A percentile compares a stretch with the other conserved stretches of the same genome.
These are phyloP conservation scores for Colletotrichum spaethianum DNA, from an alignment of 2,329 filamentous ascomycete species.

Conservation along the genomic window DNA sequence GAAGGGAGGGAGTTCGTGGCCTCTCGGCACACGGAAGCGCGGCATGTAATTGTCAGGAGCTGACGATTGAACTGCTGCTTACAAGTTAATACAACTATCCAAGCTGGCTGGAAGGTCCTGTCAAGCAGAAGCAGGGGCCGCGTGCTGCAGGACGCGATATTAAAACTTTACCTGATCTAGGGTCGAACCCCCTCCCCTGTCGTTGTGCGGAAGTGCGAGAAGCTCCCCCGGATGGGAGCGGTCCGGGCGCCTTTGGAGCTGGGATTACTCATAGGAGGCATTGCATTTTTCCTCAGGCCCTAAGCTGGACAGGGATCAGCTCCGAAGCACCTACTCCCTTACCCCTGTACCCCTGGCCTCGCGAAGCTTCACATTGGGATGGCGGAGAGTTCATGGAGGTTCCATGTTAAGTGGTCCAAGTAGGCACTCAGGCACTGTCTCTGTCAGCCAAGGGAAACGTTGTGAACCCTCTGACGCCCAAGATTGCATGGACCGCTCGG, in stretches of 20 bases:
- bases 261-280: too few relatives aligned
- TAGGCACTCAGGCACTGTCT: not conserved
- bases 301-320: not conserved
- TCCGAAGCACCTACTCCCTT: not conserved
- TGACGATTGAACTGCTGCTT: not conserved
- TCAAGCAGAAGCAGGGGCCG: not conserved
- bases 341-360: not conserved
- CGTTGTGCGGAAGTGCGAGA: not conserved
- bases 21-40: not conserved
- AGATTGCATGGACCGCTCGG: conserved; percentile 7
- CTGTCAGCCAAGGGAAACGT: conserved; percentile 3
- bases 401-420: conserved; percentile 7
- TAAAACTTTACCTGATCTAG: not conserved
- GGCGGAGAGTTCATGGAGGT: not conserved
- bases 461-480: conserved; percentile 1
- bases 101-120: not conserved
- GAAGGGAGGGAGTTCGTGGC: not conserved
- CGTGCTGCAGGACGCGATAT: not conserved
- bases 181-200: not conserved
- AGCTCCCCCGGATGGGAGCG: not conserved
- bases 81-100: not conserved
- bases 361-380: not conserved
- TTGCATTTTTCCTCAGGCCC: not conserved
- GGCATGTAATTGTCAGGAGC: not conserved
- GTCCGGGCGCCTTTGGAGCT: too few relatives aligned